phyloP scores from a whole-genome alignment of 1,284 basidiomycete species.

The Sanguinoderma infundibulare region DNA sequence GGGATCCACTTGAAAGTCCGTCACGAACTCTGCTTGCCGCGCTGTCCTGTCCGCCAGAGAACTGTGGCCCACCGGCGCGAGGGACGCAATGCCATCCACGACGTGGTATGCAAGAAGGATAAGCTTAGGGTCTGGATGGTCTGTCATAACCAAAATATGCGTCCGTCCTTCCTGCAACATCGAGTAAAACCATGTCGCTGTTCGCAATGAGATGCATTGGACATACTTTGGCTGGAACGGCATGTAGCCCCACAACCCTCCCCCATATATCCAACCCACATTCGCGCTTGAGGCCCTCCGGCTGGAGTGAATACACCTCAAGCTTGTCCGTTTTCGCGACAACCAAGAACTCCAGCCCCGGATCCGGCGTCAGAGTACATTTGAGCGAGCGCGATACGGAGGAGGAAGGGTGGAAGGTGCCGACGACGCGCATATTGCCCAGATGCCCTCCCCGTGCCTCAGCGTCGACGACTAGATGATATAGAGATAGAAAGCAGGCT shows the following conservation, averaged over 20 bases:
- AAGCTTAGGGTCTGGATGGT: constrained; percentile 74
- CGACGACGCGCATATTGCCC: constrained; percentile 63
- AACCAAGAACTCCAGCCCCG: constrained; percentile 61
- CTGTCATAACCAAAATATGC: constrained; percentile 65
- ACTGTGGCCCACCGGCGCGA: constrained; percentile 48
- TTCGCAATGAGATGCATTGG: constrained; percentile 3
- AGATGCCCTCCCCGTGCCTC: background rate
- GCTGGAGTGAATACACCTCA: constrained; percentile 65
- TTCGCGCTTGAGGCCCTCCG: constrained; percentile 60
- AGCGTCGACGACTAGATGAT: background rate
- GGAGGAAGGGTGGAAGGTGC: constrained; percentile 70
- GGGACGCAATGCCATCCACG: constrained; percentile 37
- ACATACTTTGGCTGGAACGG: constrained; percentile 57
- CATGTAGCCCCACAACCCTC: constrained; percentile 57
- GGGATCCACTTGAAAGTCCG: constrained; percentile 63
- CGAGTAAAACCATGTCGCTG: constrained; percentile 6
- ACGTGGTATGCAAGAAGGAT: constrained; percentile 59
- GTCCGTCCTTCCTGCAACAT: constrained; percentile 46
- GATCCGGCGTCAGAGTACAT: constrained; percentile 50
- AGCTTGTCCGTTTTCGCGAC: constrained; percentile 66
- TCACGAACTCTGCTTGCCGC: constrained; percentile 69
- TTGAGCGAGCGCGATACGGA: constrained; percentile 66
- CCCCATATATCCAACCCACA: constrained; percentile 69
- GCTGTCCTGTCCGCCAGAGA: constrained; percentile 59
- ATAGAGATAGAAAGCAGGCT: background rate